Conservation (phyloP, 129 eudicot species). For the Helianthus tuberosus region DNA sequence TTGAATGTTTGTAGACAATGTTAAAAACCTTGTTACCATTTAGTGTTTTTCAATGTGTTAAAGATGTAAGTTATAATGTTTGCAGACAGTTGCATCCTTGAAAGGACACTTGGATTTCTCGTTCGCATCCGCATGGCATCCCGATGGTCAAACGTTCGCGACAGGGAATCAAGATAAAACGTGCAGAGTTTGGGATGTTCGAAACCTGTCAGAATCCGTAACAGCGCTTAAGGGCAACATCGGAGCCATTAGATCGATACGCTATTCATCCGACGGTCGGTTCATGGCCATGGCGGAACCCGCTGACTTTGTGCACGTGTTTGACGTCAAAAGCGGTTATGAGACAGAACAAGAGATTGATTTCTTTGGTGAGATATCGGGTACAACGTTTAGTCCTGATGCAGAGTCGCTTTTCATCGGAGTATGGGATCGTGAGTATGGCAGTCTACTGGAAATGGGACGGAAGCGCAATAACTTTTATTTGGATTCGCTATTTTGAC, state of each 20-base stretch:
- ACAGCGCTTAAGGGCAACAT: conserved; percentile 66
- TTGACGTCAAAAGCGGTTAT: conserved; percentile 72
- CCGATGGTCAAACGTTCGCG: conserved; percentile 69
- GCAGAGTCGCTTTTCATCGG: conserved; percentile 83
- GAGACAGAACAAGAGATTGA: conserved; percentile 85
- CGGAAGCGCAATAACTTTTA: conserved; percentile 57
- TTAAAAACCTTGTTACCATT: background rate
- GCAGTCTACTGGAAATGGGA: conserved; percentile 83
- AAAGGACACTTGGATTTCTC: conserved; percentile 78
- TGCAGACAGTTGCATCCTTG: conserved; percentile 62
- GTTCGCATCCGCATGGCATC: conserved; percentile 96
- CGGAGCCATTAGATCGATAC: conserved; percentile 84
- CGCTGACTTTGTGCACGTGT: conserved; percentile 89
- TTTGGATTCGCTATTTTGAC: conserved; percentile 58
- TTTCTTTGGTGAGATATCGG: conserved; percentile 94
- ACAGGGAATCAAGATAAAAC: conserved; percentile 93
- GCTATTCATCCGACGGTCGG: conserved; percentile 86
- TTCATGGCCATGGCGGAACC: conserved; percentile 95
- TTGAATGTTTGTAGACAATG: background rate
- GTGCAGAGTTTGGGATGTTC: conserved; percentile 77
- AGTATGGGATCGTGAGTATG: conserved; percentile 85
- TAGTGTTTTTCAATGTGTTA: background rate
- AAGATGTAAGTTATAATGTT: background rate
- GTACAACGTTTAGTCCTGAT: conserved; percentile 84
- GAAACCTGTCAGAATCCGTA: conserved; percentile 64